Percentiles rank a stretch among this genome's conserved stretches.
Conservation (phyloP, 2,329 filamentous ascomycete genomes). For the Setomelanomma holmii region DNA sequence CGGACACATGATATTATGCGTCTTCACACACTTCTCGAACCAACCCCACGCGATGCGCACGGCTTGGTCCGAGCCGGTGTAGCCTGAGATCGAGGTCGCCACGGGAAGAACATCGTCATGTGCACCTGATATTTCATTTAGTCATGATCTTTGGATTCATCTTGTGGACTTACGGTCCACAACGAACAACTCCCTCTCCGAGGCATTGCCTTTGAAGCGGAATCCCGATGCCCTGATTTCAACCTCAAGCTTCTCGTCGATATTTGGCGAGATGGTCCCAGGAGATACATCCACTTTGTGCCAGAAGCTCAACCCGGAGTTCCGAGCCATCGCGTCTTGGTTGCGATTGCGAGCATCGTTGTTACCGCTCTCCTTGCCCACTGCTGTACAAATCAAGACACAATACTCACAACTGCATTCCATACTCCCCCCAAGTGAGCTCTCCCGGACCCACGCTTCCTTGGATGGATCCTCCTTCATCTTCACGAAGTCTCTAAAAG, state of each 20-base stretch:
- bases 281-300: neutral
- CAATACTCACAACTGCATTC: neutral
- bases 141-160: neutral
- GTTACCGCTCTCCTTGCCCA: neutral
- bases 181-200: conserved; percentile 5
- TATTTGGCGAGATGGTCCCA: too few relatives aligned
- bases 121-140: neutral
- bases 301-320: neutral
- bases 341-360: neutral
- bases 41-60: neutral
- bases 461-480: too few relatives aligned
- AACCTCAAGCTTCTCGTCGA: too few relatives aligned
- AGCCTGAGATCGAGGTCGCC: neutral
- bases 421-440: neutral
- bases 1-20: conserved; percentile 1
- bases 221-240: neutral
- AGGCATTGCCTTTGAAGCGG: too few relatives aligned
- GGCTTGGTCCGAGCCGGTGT: conserved; percentile 1
- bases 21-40: conserved; percentile 1
- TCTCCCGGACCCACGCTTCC: too few relatives aligned
- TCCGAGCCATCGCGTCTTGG: neutral
- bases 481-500: neutral
- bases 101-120: conserved; percentile 2
- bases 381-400: neutral
- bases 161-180: neutral